Conservation (phyloP, 768 basidiomycete species). For the Dictyophora rubrovolvata region DNA sequence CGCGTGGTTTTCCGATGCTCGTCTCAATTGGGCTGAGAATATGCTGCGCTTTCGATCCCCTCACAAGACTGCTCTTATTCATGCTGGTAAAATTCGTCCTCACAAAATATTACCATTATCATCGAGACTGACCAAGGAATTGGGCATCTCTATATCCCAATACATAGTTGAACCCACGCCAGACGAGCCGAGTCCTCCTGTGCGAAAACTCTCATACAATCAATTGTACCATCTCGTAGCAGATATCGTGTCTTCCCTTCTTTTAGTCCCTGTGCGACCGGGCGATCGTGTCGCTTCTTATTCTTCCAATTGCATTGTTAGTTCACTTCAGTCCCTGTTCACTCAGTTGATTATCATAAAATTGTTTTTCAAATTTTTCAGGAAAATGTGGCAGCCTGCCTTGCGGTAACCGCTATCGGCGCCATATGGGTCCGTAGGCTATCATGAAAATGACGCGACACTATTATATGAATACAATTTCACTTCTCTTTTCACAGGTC, state of each 20-base stretch:
- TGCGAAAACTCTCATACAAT: conserved; percentile 42
- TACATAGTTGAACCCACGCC: conserved; percentile 51
- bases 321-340: conserved; percentile 10
- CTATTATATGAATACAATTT: not conserved
- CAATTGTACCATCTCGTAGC: conserved; percentile 49
- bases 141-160: not conserved
- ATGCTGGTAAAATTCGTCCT: conserved; percentile 45
- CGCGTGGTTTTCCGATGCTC: conserved; percentile 57
- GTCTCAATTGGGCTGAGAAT: conserved; percentile 75
- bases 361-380: conserved; percentile 16
- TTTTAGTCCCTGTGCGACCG: conserved; percentile 39
- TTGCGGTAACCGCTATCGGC: conserved; percentile 60
- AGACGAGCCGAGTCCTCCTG: conserved; percentile 30
- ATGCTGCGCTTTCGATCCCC: conserved; percentile 52
- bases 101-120: conserved; percentile 15
- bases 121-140: not conserved
- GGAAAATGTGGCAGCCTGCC: conserved; percentile 61
- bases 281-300: conserved; percentile 73
- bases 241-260: conserved; percentile 47
- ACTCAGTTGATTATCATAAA: not conserved
- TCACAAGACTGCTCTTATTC: conserved; percentile 54
- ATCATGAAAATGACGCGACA: not conserved
- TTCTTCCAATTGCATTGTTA: conserved; percentile 66
- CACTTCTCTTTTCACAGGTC: conserved; percentile 17
- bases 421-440: conserved; percentile 53